Evolutionary conservation across 495 filamentous ascomycete genomes (phyloP), one percentile per base, ranked within the genome.

Genomic region (Penicillium maclennaniae): DNA sequence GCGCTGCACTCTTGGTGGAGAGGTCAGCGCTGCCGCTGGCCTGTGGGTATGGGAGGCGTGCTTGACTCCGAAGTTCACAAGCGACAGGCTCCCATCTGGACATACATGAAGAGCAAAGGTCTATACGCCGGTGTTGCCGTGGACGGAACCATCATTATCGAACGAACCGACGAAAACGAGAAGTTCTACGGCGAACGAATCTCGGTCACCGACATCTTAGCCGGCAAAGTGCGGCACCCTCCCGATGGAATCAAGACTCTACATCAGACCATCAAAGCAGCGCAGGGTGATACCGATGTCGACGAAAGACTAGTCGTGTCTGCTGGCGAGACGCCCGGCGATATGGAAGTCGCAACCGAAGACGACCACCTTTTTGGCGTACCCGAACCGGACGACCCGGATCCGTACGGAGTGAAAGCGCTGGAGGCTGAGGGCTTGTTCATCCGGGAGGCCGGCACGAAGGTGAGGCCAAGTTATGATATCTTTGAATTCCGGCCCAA

Each of bases 161-260:
- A 96, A 66, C 82, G 91, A 17, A 83, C 80, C 3, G 91, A 95
- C 60, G 91, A 95, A 71, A 96, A 96, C 66, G 91, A 91, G 66
- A 78, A 83, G 6, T 95, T 95, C 60, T 96, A 93, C 67, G 81
- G 82, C 19, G 76, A 87, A 63, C 80, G 78, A 40, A 78, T 95
- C 42, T 76, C 80, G 14, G 87, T 89, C n/a, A 75, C 78, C 17
- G 89, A 96, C 54, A 92, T 96, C 50, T 70, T 96, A 12, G 83
- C 86, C 1, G 89, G 89, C 52, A 92, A 91, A 63, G 84, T 83
- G 23, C 77, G 82, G 41, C 81, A 88, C 63, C 81, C 82, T 37
- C 81, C 91, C 9, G 78, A 83, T 45, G 73, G 76, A 15, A 81
- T 84, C 56, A 75, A 79, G 21, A 81, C 81, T 8, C 75, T 96